These are phyloP conservation scores for Erodium maritimum DNA, from an alignment of 345 rosid genomes.

Conservation along the genomic window DNA sequence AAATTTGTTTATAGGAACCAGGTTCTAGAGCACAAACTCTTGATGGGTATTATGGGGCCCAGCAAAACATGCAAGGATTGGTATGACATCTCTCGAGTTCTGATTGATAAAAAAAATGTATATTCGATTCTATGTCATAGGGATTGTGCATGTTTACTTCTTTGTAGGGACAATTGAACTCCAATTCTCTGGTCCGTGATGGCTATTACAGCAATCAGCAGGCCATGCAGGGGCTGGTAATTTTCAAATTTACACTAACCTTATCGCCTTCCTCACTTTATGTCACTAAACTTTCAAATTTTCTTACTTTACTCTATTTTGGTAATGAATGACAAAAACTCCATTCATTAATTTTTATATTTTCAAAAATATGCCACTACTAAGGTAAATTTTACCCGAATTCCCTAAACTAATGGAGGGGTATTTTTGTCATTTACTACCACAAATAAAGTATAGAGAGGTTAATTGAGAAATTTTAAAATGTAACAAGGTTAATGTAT, in stretches of 20 bases:
- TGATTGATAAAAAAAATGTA: background rate
- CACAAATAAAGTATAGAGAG: no score
- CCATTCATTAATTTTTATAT: no score
- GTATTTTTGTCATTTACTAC: no score
- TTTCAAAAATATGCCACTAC: no score
- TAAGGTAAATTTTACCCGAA: no score
- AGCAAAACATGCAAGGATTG: conserved; percentile 23
- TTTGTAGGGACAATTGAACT: no score
- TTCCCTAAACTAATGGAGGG: no score
- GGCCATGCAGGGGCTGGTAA: conserved; percentile 13
- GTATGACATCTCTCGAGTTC: conserved; percentile 13
- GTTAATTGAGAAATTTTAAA: no score
- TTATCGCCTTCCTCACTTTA: background rate
- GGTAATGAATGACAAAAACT: no score
- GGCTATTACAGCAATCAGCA: conserved; percentile 35
- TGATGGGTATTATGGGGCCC: conserved; percentile 24
- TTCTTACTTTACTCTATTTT: no score
- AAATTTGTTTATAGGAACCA: conserved; percentile 20
- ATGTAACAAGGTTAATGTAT: no score
- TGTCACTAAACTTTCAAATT: no score
- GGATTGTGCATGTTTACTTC: conserved; percentile 17
- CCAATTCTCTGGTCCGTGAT: conserved; percentile 6
- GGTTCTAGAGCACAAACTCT: conserved; percentile 33
- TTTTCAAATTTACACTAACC: conserved; percentile 12
- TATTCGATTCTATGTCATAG: conserved; percentile 13